A percentile compares a stretch with the other conserved stretches of the same genome.
phyloP scores from a whole-genome alignment of 2,329 filamentous ascomycete genomes.

The Colletotrichum sansevieriae region DNA sequence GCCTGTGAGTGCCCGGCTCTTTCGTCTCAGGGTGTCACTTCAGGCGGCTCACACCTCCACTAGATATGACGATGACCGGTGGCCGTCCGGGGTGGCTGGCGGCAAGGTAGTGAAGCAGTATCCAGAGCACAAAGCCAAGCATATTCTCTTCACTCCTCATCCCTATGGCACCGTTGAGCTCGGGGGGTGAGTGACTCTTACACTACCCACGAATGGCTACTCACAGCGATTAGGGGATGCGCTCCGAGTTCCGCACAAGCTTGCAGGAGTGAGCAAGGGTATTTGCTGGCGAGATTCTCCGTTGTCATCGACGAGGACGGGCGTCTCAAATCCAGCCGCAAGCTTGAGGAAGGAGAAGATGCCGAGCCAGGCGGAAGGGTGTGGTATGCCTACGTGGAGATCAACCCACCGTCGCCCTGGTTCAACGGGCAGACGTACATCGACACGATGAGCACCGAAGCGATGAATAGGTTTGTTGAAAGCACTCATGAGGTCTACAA shows the following conservation, averaged over 20 bases:
- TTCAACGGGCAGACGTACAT: constrained; percentile 50
- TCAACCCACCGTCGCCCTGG: constrained; percentile 47
- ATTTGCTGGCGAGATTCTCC: constrained; percentile 46
- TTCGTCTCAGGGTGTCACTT: not conserved
- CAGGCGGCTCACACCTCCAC: not conserved
- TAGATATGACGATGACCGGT: constrained; percentile 49
- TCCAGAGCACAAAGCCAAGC: constrained; percentile 47
- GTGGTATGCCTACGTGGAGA: constrained; percentile 51
- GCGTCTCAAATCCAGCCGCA: constrained; percentile 44
- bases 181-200: constrained; percentile 23
- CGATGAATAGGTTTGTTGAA: constrained; percentile 48
- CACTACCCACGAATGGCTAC: not conserved
- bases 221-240: not conserved
- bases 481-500: constrained; percentile 50
- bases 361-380: constrained; percentile 42
- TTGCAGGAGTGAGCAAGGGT: constrained; percentile 45
- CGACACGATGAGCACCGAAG: constrained; percentile 48
- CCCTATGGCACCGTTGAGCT: constrained; percentile 40
- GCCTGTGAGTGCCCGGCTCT: constrained; percentile 42
- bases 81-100: constrained; percentile 49
- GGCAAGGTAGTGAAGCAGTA: constrained; percentile 46
- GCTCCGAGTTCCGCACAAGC: constrained; percentile 37
- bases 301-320: constrained; percentile 45
- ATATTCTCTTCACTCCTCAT: constrained; percentile 46
- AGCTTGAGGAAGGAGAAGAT: constrained; percentile 42